Percentiles rank a stretch among this genome's conserved stretches.
These are phyloP conservation scores for Huntiella bhutanensis DNA, from an alignment of 2,329 filamentous ascomycete species.

Conservation along the genomic window DNA sequence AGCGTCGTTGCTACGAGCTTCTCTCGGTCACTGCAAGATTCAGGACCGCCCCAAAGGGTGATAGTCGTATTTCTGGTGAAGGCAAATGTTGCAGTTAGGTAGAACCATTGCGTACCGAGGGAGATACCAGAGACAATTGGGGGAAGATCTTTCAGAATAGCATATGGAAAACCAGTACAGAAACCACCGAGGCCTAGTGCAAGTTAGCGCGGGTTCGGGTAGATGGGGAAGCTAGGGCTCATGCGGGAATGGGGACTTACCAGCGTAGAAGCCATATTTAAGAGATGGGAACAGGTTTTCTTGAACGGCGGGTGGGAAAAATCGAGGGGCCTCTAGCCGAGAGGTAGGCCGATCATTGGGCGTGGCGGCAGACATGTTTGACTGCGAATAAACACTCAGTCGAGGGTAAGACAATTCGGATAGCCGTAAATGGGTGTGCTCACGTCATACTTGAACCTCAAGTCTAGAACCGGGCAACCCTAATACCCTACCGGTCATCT, in stretches of 20 bases:
- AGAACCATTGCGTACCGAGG: conserved; percentile 64
- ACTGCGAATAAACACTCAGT: too few species aligned
- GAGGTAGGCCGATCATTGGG: not conserved
- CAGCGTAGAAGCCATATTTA: conserved; percentile 7
- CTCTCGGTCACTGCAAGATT: conserved; percentile 36
- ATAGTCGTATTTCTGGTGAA: conserved; percentile 35
- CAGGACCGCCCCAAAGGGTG: conserved; percentile 29
- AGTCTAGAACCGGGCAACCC: too few species aligned
- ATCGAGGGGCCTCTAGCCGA: conserved; percentile 6
- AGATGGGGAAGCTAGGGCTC: not conserved
- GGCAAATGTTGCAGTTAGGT: conserved; percentile 25
- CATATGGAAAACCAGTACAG: conserved; percentile 47
- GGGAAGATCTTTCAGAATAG: conserved; percentile 48
- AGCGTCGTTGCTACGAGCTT: conserved; percentile 48
- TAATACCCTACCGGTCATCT: too few species aligned
- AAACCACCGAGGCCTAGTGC: conserved; percentile 35
- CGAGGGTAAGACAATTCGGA: too few species aligned
- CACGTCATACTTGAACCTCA: too few species aligned
- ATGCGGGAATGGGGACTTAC: not conserved
- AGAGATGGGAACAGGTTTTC: conserved; percentile 6
- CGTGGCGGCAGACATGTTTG: not conserved
- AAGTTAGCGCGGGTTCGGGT: not conserved
- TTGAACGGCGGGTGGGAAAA: conserved; percentile 6
- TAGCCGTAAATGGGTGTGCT: too few species aligned
- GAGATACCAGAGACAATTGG: conserved; percentile 53